phyloP scores from a whole-genome alignment of 2,329 filamentous ascomycete species.

The Sporothrix sp. region DNA sequence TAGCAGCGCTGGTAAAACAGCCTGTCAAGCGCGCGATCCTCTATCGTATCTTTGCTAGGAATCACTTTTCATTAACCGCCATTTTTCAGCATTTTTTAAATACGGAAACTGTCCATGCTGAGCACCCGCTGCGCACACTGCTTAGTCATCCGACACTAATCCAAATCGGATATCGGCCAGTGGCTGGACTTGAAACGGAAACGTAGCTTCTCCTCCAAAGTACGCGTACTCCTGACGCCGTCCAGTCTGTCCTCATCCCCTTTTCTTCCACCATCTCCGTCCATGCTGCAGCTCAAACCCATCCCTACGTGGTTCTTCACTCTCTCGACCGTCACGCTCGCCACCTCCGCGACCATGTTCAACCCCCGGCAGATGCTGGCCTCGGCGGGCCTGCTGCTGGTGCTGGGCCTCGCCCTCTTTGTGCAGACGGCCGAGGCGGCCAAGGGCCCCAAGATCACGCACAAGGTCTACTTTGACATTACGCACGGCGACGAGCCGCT shows the following conservation, averaged over 20 bases:
- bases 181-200: too few species aligned
- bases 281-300: conserved; percentile 2
- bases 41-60: too few species aligned
- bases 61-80: too few species aligned
- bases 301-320: conserved; percentile 10
- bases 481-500: conserved; percentile 62
- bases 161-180: too few species aligned
- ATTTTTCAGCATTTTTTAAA: too few species aligned
- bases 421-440: conserved; percentile 62
- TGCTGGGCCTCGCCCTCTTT: conserved; percentile 65
- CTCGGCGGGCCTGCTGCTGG: conserved; percentile 65
- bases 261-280: neutral
- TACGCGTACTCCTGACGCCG: conserved; percentile 10
- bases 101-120: too few species aligned
- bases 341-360: conserved; percentile 48
- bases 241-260: neutral
- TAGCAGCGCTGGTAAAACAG: neutral
- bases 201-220: conserved; percentile 13
- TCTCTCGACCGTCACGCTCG: neutral
- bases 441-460: conserved; percentile 89
- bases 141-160: too few species aligned
- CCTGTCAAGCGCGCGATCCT: too few species aligned
- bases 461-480: conserved; percentile 90
- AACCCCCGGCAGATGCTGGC: conserved; percentile 60
- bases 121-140: too few species aligned